A percentile compares a stretch with the other conserved stretches of the same genome.
Conservation (phyloP, 1,139 yeast species). For the Scheffersomyces parashehatae region DNA sequence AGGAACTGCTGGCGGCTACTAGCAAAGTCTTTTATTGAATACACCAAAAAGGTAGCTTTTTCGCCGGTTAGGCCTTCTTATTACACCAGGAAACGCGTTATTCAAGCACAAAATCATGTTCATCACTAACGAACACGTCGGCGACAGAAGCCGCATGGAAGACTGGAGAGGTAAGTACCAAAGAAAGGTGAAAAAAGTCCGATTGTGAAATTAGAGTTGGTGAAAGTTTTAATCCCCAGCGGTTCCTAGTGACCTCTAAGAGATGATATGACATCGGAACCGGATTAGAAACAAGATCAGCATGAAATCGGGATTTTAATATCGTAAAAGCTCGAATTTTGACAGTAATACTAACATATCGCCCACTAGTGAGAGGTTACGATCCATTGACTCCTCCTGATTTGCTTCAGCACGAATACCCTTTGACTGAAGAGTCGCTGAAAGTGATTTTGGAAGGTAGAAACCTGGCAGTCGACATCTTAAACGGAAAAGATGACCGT, state of each 20-base stretch:
- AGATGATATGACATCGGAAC: background rate
- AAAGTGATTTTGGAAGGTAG: conserved; percentile 73
- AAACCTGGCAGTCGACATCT: conserved; percentile 66
- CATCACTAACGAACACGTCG: conserved; percentile 77
- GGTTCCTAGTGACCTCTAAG: background rate
- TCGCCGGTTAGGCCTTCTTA: background rate
- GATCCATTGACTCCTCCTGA: conserved; percentile 96
- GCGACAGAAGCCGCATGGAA: conserved; percentile 79
- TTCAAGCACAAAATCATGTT: conserved; percentile 52
- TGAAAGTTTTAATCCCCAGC: too few species aligned
- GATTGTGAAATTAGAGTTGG: too few species aligned
- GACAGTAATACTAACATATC: conserved; percentile 7
- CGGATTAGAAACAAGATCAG: background rate
- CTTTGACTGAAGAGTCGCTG: conserved; percentile 61
- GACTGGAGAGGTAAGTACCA: conserved; percentile 80
- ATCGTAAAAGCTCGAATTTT: background rate
- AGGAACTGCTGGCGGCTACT: too few species aligned
- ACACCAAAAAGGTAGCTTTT: background rate
- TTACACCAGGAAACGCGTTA: background rate
- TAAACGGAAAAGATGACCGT: conserved; percentile 79
- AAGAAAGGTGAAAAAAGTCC: background rate
- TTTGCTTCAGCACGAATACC: conserved; percentile 85
- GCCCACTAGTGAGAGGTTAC: conserved; percentile 55
- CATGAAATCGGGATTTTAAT: background rate
- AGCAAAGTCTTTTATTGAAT: background rate